Evolutionary conservation across 176 grass and related monocot genomes (phyloP), one percentile per base, ranked within the genome.

Genomic region (maize (Zea mays)): DNA sequence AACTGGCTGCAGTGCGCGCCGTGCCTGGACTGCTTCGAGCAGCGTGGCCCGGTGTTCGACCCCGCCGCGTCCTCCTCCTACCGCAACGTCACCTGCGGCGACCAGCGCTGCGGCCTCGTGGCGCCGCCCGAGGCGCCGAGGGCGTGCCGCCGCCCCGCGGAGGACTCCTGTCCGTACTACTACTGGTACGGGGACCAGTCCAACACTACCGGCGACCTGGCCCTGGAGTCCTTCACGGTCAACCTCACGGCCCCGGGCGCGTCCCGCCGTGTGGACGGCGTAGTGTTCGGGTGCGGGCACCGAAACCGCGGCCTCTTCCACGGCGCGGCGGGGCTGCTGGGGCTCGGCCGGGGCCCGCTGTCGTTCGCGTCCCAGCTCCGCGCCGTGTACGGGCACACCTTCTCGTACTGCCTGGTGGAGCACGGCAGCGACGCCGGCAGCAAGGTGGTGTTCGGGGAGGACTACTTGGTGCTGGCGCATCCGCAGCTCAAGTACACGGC

Each of bases 181-280:
- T 99, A 99, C 85, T 99, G 96, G 96, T 99, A 95, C 61, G 96
- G 96, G 12, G 96, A 99, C 92, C 81, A 59, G 33, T 99, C 96
- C 0, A 99, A 99, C 83, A 99, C 96, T 13, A 94, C 96, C 19
- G 96, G 96, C 37, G 92, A 99, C 83, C 92, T 99, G 38, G 92
- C 92, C 0, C 45, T 90, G 3, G 96, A 99, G 81, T 77, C 96
- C 10, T 95, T 99, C 90, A 93, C 90, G 5, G 85, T 98, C 21
- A 99, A 99, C 82, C 90, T 99, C 49, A 99, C 96, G 0, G 46
- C 78, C 7, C 88, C 83, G 1, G 82, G 63, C 58, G 63, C 73
- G 41, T 85, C 80, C 19, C 86, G 85, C 33, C 84, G 86, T 69
- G 85, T 94, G 8, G 87, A 92, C 11, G 77, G 73, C 78, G 89